Base-by-base conservation (phyloP, 1,139 yeast genomes). In the Geotrichum candidum region DNA sequence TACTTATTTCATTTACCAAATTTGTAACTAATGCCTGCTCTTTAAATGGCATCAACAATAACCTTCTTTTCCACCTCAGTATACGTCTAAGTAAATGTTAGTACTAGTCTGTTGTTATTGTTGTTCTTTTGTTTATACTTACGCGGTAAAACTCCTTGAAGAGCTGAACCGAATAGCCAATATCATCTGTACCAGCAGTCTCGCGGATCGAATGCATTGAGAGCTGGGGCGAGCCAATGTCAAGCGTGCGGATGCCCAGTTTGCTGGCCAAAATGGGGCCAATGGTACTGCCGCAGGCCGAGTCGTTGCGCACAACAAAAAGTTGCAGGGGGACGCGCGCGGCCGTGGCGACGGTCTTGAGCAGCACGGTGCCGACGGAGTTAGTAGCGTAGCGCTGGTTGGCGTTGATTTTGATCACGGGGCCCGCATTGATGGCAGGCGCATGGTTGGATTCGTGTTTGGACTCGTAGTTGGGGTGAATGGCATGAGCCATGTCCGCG, bases 151-250 rank as follows among this genome's bases (percentile, higher is more conserved):
- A 91, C 23, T 84, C 78, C 67, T 77, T 79, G 72, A 88, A 90
- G 66, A 92, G 78, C 58, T 77, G 76, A 57, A 84, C 80, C 64
- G 90, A 83, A 65, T 81, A 80, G 54, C 79, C 84, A 50, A 92
- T 79, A 75, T 92, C 98, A 59, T 77, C 79, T 23, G 90, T 75
- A 9, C 97, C 97, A 51, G 96, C 94, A 2, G 96, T 92, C 75
- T 94, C 99, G 74, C 99, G 83, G 64, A 90, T 87, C 1, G 96
- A 88, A 72, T 94, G 99, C 99, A 94, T 94, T 61, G 96, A 87
- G 69, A 94, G 79, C 73, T 92, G 96, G 1, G 98, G 96, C 72
- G 90, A 91, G 61, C 99, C 99, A 63, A 94, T 78, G 74, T 94
- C 99, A 64, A 94, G 77, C 2, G 97, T 90, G 72, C 96, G 82